Conservation (phyloP, 2,329 filamentous ascomycete genomes). For the Fusarium abutilonis region DNA sequence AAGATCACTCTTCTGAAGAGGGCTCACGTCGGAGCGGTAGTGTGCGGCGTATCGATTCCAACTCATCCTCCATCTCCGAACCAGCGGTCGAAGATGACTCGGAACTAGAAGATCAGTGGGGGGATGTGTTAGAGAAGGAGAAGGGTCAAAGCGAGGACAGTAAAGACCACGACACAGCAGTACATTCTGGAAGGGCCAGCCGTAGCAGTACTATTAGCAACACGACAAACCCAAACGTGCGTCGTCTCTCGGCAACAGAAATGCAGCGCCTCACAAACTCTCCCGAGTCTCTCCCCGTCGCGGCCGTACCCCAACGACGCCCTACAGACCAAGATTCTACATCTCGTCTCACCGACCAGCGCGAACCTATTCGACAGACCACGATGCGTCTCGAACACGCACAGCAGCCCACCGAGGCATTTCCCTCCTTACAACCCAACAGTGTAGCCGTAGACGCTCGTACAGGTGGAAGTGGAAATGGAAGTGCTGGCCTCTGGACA, state of each 20-base stretch:
- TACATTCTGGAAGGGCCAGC: slow-evolving; percentile 38
- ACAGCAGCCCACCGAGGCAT: slow-evolving; percentile 12
- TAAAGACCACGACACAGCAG: slow-evolving; percentile 17
- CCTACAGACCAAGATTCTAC: slow-evolving; percentile 53
- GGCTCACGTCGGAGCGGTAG: slow-evolving; percentile 41
- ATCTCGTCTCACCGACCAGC: slow-evolving; percentile 43
- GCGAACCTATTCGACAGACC: slow-evolving; percentile 47
- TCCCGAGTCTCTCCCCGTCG: slow-evolving; percentile 67
- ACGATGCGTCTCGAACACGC: slow-evolving; percentile 44
- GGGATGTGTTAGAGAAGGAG: slow-evolving; percentile 13
- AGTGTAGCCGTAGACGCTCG: slow-evolving; percentile 41
- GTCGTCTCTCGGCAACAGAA: slow-evolving; percentile 66
- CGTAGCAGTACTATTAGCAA: slow-evolving; percentile 48
- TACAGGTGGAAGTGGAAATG: slow-evolving; percentile 11
- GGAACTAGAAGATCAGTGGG: slow-evolving; percentile 1
- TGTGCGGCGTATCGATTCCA: slow-evolving; percentile 38
- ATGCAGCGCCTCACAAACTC: slow-evolving; percentile 67
- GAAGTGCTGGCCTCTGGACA: slow-evolving; percentile 22
- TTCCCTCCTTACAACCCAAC: slow-evolving; percentile 37
- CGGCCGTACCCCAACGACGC: slow-evolving; percentile 52
- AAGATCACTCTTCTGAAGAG: slow-evolving; percentile 47
- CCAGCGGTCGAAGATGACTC: slow-evolving; percentile 41
- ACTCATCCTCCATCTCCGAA: slow-evolving; percentile 48
- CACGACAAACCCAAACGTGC: slow-evolving; percentile 54
- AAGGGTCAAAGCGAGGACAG: not conserved